These are phyloP conservation scores for Amanita pallidorosea DNA, from an alignment of 768 basidiomycete species.

Conservation along the genomic window DNA sequence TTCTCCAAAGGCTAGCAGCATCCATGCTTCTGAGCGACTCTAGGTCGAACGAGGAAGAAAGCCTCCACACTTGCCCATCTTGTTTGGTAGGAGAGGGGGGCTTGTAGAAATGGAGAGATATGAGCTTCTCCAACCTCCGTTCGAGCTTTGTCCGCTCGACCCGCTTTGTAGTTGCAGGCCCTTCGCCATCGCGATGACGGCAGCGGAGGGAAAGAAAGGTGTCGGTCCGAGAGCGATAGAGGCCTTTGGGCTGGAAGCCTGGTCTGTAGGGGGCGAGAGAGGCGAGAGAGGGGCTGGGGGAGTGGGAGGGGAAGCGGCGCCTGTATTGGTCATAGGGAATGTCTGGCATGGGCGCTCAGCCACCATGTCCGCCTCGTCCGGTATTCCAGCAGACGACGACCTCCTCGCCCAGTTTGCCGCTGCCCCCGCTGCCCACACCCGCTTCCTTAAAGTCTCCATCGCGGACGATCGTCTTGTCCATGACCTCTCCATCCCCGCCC, in stretches of 20 bases:
- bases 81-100: conserved; percentile 2
- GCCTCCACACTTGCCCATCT: conserved; percentile 27
- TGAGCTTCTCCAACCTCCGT: conserved; percentile 81
- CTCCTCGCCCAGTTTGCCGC: conserved; percentile 48
- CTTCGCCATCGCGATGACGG: conserved; percentile 26
- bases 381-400: conserved; percentile 53
- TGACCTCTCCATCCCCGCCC: conserved; percentile 36
- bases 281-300: conserved; percentile 7
- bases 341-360: neutral
- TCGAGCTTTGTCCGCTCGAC: conserved; percentile 80
- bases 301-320: conserved; percentile 4
- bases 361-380: conserved; percentile 65
- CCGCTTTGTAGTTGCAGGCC: conserved; percentile 30
- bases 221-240: conserved; percentile 71
- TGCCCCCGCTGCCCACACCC: conserved; percentile 32
- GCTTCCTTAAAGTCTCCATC: conserved; percentile 75
- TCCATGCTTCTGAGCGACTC: conserved; percentile 55
- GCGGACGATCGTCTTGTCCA: conserved; percentile 64
- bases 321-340: conserved; percentile 2
- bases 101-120: conserved; percentile 56
- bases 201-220: conserved; percentile 53
- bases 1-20: conserved; percentile 62
- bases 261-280: conserved; percentile 63
- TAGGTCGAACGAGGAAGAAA: conserved; percentile 69
- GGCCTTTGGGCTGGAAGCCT: conserved; percentile 89